These are phyloP conservation scores for Glarea lozoyensis DNA, from an alignment of 495 filamentous ascomycete genomes.

Conservation along the genomic window DNA sequence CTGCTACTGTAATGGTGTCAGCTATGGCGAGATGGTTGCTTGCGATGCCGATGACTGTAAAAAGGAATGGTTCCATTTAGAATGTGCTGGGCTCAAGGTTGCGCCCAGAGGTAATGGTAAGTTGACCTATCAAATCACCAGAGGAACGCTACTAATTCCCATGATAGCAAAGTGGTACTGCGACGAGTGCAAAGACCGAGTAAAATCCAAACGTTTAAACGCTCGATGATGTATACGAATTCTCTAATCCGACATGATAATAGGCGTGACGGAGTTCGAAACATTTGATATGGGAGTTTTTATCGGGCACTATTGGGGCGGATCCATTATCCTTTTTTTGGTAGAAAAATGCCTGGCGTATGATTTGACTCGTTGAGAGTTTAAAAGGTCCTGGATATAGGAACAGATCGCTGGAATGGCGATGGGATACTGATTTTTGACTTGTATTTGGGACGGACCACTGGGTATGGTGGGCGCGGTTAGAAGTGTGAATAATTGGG, in stretches of 20 bases:
- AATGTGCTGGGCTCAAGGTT: conserved; percentile 80
- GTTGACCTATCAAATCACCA: background rate
- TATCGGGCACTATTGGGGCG: too few species aligned
- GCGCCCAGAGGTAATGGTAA: conserved; percentile 78
- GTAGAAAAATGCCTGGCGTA: too few species aligned
- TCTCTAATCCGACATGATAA: too few species aligned
- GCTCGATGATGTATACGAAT: conserved; percentile 27
- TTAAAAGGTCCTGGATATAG: too few species aligned
- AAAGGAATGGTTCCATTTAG: conserved; percentile 93
- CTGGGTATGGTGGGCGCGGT: too few species aligned
- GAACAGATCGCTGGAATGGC: too few species aligned
- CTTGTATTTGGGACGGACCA: too few species aligned
- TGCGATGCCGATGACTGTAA: conserved; percentile 84
- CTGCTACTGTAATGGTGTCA: conserved; percentile 88
- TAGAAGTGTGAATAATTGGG: too few species aligned
- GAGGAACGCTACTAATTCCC: conserved; percentile 5
- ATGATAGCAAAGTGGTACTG: conserved; percentile 81
- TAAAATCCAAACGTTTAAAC: conserved; percentile 36
- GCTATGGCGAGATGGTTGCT: conserved; percentile 97
- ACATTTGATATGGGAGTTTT: conserved; percentile 6
- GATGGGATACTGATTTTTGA: too few species aligned
- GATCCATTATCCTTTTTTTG: background rate
- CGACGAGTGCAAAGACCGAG: conserved; percentile 70
- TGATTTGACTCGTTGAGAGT: too few species aligned
- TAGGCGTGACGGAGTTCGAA: too few species aligned